Evolutionary conservation across 495 filamentous ascomycete genomes (phyloP).

Genomic region (Bombardia bombarda): DNA sequence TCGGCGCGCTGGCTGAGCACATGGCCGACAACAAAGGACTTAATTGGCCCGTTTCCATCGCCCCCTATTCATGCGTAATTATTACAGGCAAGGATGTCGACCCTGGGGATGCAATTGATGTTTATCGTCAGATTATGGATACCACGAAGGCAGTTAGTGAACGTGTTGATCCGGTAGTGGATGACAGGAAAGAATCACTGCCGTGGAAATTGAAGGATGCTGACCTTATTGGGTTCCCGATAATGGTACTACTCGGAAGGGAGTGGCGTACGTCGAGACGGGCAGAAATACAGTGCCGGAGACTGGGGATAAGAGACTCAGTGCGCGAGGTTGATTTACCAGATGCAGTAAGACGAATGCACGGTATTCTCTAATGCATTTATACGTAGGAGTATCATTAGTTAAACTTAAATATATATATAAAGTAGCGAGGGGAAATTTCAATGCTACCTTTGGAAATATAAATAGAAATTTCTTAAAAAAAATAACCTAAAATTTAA

Average conservation of each 20-base stretch:
- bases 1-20: constrained; percentile 72
- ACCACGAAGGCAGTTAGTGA: neutral
- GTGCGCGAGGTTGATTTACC: constrained; percentile 23
- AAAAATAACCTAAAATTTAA: neutral
- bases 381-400: neutral
- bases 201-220: constrained; percentile 86
- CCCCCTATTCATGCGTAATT: constrained; percentile 76
- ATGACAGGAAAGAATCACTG: constrained; percentile 64
- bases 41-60: constrained; percentile 81
- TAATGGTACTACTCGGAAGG: constrained; percentile 71
- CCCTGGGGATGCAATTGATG: constrained; percentile 38
- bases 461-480: neutral
- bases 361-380: neutral
- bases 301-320: constrained; percentile 22
- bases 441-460: neutral
- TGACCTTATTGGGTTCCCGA: constrained; percentile 79
- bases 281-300: constrained; percentile 74
- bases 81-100: constrained; percentile 45
- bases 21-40: constrained; percentile 68
- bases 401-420: neutral
- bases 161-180: constrained; percentile 51
- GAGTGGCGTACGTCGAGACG: constrained; percentile 55
- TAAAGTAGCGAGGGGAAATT: neutral
- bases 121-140: constrained; percentile 45
- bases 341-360: neutral